Percentiles rank a stretch among this genome's conserved stretches.
Conservation (phyloP, 1,284 basidiomycete genomes). For the Sporisorium exsertum region DNA sequence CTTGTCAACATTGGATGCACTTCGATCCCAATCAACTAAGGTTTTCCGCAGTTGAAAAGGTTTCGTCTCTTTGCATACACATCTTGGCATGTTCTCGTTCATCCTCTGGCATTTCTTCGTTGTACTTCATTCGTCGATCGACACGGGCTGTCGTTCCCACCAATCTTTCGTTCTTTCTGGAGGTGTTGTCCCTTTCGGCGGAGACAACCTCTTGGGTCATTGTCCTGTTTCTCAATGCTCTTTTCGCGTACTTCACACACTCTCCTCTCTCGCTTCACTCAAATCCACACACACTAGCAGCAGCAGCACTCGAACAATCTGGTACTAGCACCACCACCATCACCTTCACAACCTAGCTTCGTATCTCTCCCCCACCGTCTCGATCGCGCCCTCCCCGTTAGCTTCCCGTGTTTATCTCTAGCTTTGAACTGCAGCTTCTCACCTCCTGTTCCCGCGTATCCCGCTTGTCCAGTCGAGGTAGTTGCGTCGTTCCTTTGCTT, state of each 20-base stretch:
- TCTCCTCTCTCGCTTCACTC: constrained; percentile 14
- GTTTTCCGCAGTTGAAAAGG: background rate
- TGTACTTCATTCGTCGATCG: constrained; percentile 9
- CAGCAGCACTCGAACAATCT: constrained; percentile 33
- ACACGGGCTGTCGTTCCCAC: constrained; percentile 32
- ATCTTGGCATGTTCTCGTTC: constrained; percentile 1
- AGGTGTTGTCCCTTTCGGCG: constrained; percentile 9
- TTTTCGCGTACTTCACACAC: constrained; percentile 18
- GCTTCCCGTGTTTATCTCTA: background rate
- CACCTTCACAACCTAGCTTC: constrained; percentile 18
- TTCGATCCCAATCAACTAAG: constrained; percentile 55
- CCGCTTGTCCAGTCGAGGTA: background rate
- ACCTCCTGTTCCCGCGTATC: background rate
- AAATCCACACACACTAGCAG: constrained; percentile 21
- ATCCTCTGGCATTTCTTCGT: constrained; percentile 13
- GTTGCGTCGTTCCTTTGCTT: constrained; percentile 5
- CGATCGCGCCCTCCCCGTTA: constrained; percentile 3
- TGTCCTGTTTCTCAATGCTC: constrained; percentile 9
- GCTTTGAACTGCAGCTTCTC: background rate
- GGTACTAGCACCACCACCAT: background rate
- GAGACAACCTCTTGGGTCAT: constrained; percentile 23
- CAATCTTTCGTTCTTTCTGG: constrained; percentile 15
- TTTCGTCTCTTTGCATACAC: constrained; percentile 2
- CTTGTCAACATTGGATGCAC: constrained; percentile 59
- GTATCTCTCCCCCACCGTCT: background rate